A percentile compares a stretch with the other conserved stretches of the same genome.
Conservation (phyloP, 164 flowering plant genomes). For the Santalum album region DNA sequence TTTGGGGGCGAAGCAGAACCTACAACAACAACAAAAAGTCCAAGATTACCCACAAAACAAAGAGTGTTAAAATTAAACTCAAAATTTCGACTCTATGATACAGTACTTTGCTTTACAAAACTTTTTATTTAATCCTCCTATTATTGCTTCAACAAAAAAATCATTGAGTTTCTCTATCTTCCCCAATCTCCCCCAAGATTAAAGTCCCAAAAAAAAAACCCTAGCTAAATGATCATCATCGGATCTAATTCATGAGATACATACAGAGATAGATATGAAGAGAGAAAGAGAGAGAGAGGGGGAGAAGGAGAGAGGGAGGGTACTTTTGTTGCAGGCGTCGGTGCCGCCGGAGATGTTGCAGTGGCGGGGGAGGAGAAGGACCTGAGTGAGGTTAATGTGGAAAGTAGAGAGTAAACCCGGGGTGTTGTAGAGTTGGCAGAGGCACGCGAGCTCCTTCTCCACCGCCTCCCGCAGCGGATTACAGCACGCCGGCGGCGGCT, state of each 20-base stretch:
- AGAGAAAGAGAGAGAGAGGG: not conserved
- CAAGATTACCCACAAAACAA: not conserved
- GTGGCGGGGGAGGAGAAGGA: constrained; percentile 25
- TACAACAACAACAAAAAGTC: constrained; percentile 1
- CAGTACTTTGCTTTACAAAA: too few relatives aligned
- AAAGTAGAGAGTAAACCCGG: constrained; percentile 19
- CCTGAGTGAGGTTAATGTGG: constrained; percentile 31
- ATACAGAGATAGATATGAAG: not conserved
- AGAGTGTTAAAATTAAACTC: not conserved
- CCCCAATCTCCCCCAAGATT: not conserved
- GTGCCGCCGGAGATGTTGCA: constrained; percentile 26
- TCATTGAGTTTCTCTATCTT: too few relatives aligned
- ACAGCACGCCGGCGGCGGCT: constrained; percentile 45
- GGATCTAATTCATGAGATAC: not conserved
- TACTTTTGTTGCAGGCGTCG: constrained; percentile 24
- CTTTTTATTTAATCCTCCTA: too few relatives aligned
- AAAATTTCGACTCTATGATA: too few relatives aligned
- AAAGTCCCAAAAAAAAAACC: not conserved
- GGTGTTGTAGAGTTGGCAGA: constrained; percentile 41
- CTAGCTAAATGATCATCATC: too few relatives aligned
- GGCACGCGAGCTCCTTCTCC: constrained; percentile 29
- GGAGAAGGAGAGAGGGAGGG: not conserved
- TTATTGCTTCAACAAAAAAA: too few relatives aligned
- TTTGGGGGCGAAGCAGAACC: constrained; percentile 7
- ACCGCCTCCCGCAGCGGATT: constrained; percentile 31